Base-by-base conservation (phyloP, 164 flowering plant genomes). In the Vitis rupestris region DNA sequence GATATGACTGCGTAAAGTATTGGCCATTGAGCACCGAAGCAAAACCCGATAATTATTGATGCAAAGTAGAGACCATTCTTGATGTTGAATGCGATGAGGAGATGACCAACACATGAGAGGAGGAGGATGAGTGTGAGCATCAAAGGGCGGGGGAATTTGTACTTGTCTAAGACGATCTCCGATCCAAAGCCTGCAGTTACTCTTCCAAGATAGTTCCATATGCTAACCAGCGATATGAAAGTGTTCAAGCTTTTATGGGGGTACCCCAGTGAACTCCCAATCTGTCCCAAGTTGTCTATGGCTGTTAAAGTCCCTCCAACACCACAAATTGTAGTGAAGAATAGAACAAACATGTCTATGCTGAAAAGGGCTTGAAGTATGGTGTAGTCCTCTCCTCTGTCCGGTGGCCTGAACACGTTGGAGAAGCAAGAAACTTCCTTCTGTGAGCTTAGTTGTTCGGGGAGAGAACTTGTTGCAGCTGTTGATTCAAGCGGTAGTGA, bases 11-110 rank as follows among this genome's bases (percentile, higher is more conserved):
- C 86, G 48, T 77, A 82, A 17, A 85, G 66, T 29, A 85, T 16
- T 16, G 88, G 86, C 84, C 86, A 85, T 66, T 85, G 88, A 9
- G 88, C 86, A 0, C 86, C 86, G 50, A 81, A 80, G 61, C 83
- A 85, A 29, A 85, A 85, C 16, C 88, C 84, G 52, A 78, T 79
- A 10, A 85, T 68, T 14, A 82, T 61, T 1, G 88, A 85, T 1
- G 88, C 84, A 0, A 73, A 23, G 54, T 85, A 85, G 1, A 85
- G 79, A 1, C 81, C 79, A 47, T 67, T 63, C 0, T 83, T 81
- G 66, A 79, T 79, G 15, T 79, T 63, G 29, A 82, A 81, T 6
- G 88, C 86, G 1, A 85, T 83, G 1, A 85, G 64, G 0, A 85
- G 75, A 59, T 85, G 83, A n/a, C 88, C 86, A 4, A 67, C 52